These are phyloP conservation scores for Colletotrichum sansevieriae DNA, from an alignment of 2,329 filamentous ascomycete species.

Conservation along the genomic window DNA sequence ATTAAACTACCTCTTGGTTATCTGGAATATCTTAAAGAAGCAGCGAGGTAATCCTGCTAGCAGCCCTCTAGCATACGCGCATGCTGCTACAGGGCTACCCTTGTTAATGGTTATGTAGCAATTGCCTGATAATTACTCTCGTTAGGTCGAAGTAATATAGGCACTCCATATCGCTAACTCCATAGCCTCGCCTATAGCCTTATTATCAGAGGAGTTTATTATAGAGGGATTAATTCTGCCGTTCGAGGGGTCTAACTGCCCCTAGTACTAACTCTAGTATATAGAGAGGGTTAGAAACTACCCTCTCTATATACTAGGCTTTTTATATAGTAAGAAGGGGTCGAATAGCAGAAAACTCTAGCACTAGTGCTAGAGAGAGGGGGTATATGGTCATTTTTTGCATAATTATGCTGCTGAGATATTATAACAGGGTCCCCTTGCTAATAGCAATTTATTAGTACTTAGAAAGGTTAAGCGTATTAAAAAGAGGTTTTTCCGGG, in stretches of 20 bases:
- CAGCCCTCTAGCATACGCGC: too few relatives aligned
- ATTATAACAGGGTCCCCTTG: too few relatives aligned
- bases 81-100: neutral
- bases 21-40: neutral
- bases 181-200: neutral
- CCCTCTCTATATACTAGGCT: too few relatives aligned
- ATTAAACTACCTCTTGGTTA: neutral
- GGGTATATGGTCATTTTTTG: too few relatives aligned
- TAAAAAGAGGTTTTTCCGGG: too few relatives aligned
- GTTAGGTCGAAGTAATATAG: neutral
- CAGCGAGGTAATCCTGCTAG: neutral
- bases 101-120: slow-evolving; percentile 1
- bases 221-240: neutral
- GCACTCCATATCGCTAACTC: neutral
- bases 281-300: too few relatives aligned
- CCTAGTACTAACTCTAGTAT: neutral
- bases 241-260: neutral
- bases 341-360: too few relatives aligned
- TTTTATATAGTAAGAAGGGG: too few relatives aligned
- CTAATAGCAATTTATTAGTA: too few relatives aligned
- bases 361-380: too few relatives aligned
- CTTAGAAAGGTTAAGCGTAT: too few relatives aligned
- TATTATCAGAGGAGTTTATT: neutral
- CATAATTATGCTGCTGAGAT: too few relatives aligned
- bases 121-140: neutral